Conservation (phyloP, 1,139 yeast genomes). For the Kodamaea anthophila region DNA sequence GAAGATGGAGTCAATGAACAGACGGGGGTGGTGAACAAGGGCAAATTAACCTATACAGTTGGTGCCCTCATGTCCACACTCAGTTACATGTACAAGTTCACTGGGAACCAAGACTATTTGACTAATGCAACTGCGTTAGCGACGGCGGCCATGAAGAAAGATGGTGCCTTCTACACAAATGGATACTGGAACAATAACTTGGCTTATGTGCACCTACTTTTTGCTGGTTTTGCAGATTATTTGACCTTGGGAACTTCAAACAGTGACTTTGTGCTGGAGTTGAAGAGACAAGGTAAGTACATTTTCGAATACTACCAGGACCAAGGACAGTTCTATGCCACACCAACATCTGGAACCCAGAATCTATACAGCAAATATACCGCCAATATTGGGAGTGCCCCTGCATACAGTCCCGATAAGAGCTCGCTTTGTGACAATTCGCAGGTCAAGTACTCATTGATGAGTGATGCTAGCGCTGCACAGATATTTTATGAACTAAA, state of each 20-base stretch:
- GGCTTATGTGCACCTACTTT: constrained; percentile 11
- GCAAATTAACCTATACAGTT: constrained; percentile 14
- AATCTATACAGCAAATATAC: constrained; percentile 8
- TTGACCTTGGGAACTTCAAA: constrained; percentile 5
- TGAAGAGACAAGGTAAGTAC: constrained; percentile 17
- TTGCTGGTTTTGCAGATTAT: constrained; percentile 11
- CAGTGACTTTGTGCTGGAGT: constrained; percentile 12
- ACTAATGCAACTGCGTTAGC: constrained; percentile 10
- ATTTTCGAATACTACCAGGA: constrained; percentile 17
- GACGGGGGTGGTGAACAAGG: constrained; percentile 9
- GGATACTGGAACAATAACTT: constrained; percentile 13
- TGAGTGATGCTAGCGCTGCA: constrained; percentile 14
- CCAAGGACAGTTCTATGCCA: constrained; percentile 7
- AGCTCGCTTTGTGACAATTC: constrained; percentile 8
- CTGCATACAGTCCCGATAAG: constrained; percentile 4
- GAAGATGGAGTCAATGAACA: constrained; percentile 10
- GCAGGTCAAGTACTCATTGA: constrained; percentile 9
- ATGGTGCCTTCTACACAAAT: constrained; percentile 11
- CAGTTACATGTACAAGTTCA: constrained; percentile 8
- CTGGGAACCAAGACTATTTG: constrained; percentile 6
- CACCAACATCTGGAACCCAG: constrained; percentile 7
- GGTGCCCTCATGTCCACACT: constrained; percentile 11
- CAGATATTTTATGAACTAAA: constrained; percentile 11
- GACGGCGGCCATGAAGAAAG: constrained; percentile 9
- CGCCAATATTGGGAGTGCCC: constrained; percentile 1